Conservation (phyloP, 768 basidiomycete genomes). For the Rhizopogon sp. region DNA sequence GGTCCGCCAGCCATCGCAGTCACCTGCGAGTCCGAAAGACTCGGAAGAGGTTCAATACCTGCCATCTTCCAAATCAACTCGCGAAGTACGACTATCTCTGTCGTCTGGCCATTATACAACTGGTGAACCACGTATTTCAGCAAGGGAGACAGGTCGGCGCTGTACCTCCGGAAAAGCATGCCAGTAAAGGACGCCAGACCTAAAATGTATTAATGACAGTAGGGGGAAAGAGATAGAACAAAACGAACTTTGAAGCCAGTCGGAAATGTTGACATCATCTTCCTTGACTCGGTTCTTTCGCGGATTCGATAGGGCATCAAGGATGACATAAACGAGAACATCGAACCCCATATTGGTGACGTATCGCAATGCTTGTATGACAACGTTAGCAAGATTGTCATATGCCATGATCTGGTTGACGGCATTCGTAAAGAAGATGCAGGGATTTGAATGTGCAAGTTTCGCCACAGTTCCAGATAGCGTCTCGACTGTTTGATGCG, state of each 20-base stretch:
- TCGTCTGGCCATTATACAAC: conserved; percentile 73
- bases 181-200: conserved; percentile 93
- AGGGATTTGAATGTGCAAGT: conserved; percentile 90
- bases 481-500: conserved; percentile 76
- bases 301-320: conserved; percentile 85
- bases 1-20: conserved; percentile 89
- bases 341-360: conserved; percentile 94
- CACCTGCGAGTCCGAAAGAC: conserved; percentile 84
- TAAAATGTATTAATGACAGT: conserved; percentile 28
- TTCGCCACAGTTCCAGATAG: conserved; percentile 89
- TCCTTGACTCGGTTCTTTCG: conserved; percentile 79
- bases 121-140: conserved; percentile 91
- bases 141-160: conserved; percentile 76
- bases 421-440: conserved; percentile 83
- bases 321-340: conserved; percentile 80
- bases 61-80: conserved; percentile 96
- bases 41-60: conserved; percentile 86
- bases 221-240: conserved; percentile 1
- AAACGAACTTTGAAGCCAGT: conserved; percentile 87
- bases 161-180: conserved; percentile 84
- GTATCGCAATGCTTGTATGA: conserved; percentile 85
- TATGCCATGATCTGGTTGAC: conserved; percentile 96
- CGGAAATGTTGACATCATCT: conserved; percentile 85
- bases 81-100: conserved; percentile 87
- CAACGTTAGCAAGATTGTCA: conserved; percentile 85